These are phyloP conservation scores for Rachicladosporium sp. DNA, from an alignment of 2,329 filamentous ascomycete species.

Conservation along the genomic window DNA sequence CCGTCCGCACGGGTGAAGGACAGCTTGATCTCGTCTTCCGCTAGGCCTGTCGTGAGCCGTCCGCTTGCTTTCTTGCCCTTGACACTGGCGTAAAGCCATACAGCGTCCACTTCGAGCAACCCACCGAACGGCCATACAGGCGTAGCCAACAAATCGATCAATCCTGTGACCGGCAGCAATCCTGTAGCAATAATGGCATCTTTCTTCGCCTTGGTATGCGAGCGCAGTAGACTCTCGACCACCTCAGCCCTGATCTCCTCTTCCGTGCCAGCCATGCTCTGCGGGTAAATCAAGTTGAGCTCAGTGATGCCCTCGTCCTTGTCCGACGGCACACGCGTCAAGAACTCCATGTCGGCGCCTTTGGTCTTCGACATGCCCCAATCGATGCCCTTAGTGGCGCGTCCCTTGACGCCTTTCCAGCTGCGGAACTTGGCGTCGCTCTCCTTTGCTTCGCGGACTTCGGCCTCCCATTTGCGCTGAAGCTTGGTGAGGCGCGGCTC, in stretches of 20 bases:
- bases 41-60: no score
- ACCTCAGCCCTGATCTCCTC: constrained; percentile 30
- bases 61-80: no score
- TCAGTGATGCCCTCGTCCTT: constrained; percentile 6
- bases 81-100: no score
- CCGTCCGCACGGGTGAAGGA: no score
- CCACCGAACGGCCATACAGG: no score
- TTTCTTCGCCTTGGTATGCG: constrained; percentile 29
- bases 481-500: constrained; percentile 18
- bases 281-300: constrained; percentile 26
- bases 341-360: constrained; percentile 31
- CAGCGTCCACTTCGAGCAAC: no score
- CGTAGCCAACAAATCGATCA: no score
- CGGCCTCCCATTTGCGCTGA: constrained; percentile 34
- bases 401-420: constrained; percentile 33
- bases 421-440: constrained; percentile 27
- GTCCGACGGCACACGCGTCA: constrained; percentile 25
- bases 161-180: constrained; percentile 20
- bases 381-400: constrained; percentile 28
- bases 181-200: constrained; percentile 32
- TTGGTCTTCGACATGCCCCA: constrained; percentile 31
- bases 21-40: no score
- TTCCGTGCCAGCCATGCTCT: constrained; percentile 16
- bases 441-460: constrained; percentile 32
- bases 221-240: constrained; percentile 29